Evolutionary conservation across 768 basidiomycete species (phyloP).

Genomic region (Mycena filopes): DNA sequence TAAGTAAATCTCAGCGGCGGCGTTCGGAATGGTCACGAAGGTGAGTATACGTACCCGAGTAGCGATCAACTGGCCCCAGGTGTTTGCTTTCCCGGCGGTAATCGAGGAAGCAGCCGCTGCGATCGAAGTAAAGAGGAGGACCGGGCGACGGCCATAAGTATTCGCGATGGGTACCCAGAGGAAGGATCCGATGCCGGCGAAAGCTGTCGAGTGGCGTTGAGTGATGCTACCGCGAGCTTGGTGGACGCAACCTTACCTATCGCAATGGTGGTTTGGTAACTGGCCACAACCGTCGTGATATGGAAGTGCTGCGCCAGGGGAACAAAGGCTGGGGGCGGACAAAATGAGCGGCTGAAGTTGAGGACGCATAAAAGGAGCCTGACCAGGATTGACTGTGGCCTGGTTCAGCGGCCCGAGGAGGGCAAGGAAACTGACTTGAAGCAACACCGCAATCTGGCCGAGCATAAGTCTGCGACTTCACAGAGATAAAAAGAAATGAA

Average conservation of each 20-base stretch:
- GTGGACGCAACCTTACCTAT: neutral
- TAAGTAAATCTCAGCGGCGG: neutral
- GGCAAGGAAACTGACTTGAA: slow-evolving; percentile 37
- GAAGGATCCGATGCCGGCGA: slow-evolving; percentile 34
- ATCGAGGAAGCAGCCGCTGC: slow-evolving; percentile 33
- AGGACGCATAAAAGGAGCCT: neutral
- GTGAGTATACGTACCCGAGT: slow-evolving; percentile 15
- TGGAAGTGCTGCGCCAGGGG: slow-evolving; percentile 26
- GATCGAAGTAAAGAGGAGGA: slow-evolving; percentile 32
- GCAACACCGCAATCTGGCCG: slow-evolving; percentile 49
- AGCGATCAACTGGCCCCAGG: slow-evolving; percentile 32
- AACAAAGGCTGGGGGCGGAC: slow-evolving; percentile 19
- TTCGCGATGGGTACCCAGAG: slow-evolving; percentile 37
- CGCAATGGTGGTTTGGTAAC: slow-evolving; percentile 26
- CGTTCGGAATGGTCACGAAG: neutral
- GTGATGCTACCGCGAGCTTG: neutral
- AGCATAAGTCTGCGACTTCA: slow-evolving; percentile 46
- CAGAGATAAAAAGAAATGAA: slow-evolving; percentile 14
- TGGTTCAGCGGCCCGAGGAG: slow-evolving; percentile 24
- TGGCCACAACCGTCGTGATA: slow-evolving; percentile 21
- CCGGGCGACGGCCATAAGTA: slow-evolving; percentile 35
- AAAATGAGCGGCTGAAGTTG: neutral
- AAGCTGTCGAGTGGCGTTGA: slow-evolving; percentile 18
- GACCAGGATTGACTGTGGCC: slow-evolving; percentile 25
- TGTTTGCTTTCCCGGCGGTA: slow-evolving; percentile 28